These are phyloP conservation scores for Lactifluus pinguis DNA, from an alignment of 768 basidiomycete genomes.

Conservation along the genomic window DNA sequence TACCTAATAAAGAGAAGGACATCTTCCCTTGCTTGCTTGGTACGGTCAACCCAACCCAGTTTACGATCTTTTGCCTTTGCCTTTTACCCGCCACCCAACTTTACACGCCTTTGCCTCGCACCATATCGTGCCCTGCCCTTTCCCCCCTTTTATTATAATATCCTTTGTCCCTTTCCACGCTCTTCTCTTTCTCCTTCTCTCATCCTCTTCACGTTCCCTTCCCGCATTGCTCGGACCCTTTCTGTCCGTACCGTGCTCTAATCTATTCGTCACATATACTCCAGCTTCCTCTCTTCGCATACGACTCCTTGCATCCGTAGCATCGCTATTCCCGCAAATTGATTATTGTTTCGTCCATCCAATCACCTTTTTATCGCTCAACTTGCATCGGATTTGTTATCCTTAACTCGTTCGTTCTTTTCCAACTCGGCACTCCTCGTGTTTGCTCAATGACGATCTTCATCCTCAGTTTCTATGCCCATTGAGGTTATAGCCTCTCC, in stretches of 20 bases:
- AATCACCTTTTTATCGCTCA: conserved; percentile 40
- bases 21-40: too few species aligned
- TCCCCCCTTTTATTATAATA: conserved; percentile 13
- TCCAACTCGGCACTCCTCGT: conserved; percentile 15
- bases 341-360: conserved; percentile 40
- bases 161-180: not conserved
- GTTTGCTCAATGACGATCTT: conserved; percentile 21
- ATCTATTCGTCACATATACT: conserved; percentile 18
- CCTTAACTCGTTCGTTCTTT: conserved; percentile 37
- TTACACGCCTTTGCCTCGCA: conserved; percentile 16
- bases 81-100: conserved; percentile 27
- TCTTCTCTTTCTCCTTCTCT: not conserved
- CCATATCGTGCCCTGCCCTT: not conserved
- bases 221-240: conserved; percentile 22
- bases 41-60: too few species aligned
- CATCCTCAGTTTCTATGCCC: conserved; percentile 51
- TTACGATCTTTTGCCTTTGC: not conserved
- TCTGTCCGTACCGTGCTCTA: conserved; percentile 24
- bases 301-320: conserved; percentile 28
- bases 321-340: conserved; percentile 36
- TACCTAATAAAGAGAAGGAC: conserved; percentile 5
- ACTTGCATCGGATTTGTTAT: conserved; percentile 41
- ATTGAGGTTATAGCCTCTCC: conserved; percentile 50
- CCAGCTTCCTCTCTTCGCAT: conserved; percentile 18
- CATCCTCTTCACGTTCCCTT: conserved; percentile 13